These are phyloP conservation scores for Phyllosticta citrichinensis DNA, from an alignment of 2,329 filamentous ascomycete species.

Conservation along the genomic window DNA sequence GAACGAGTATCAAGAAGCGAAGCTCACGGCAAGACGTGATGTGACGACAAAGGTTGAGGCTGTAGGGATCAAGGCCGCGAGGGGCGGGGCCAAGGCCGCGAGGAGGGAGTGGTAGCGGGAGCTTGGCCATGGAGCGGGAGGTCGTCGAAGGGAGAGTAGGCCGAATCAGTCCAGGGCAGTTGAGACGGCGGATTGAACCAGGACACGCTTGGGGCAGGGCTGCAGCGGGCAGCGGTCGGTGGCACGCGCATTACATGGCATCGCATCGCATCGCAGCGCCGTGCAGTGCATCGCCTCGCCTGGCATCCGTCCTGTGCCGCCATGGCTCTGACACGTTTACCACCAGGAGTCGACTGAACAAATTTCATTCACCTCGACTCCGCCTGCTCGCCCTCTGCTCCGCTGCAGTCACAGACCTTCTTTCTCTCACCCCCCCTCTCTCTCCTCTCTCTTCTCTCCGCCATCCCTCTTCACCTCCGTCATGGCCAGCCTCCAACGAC, in stretches of 20 bases:
- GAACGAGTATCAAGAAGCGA: not conserved
- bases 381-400: too few species aligned
- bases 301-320: not conserved
- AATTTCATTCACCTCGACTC: not conserved
- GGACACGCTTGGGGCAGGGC: not conserved
- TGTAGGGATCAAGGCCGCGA: not conserved
- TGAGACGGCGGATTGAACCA: not conserved
- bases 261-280: not conserved
- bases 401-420: not conserved
- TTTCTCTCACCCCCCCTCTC: not conserved
- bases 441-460: not conserved
- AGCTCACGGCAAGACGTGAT: not conserved
- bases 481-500: constrained; percentile 8
- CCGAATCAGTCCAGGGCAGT: not conserved
- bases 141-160: not conserved
- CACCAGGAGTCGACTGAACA: not conserved
- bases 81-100: not conserved
- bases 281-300: not conserved
- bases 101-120: not conserved
- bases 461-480: not conserved
- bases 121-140: not conserved
- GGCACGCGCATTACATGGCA: not conserved
- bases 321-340: not conserved
- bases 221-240: not conserved
- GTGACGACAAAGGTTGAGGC: not conserved